Evolutionary conservation across 176 grass and related monocot genomes (phyloP).

Genomic region (Cocos nucifera): DNA sequence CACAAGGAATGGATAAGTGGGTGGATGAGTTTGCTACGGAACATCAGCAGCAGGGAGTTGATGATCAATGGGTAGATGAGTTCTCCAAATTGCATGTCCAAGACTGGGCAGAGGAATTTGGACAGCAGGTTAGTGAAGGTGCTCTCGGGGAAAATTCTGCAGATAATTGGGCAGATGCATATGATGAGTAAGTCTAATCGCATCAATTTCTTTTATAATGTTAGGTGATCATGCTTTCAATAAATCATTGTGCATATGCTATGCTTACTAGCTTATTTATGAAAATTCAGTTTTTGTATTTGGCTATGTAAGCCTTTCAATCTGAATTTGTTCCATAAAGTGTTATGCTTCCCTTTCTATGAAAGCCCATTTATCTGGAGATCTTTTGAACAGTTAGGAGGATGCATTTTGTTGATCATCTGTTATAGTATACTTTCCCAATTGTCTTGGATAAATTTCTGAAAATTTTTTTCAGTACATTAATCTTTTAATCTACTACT

Average conservation of each 20-base stretch:
- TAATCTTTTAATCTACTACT: slow-evolving; percentile 3
- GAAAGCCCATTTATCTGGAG: no score
- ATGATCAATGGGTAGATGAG: slow-evolving; percentile 77
- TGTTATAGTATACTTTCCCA: no score
- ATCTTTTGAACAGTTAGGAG: no score
- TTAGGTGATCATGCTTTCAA: no score
- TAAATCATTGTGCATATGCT: no score
- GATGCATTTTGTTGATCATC: no score
- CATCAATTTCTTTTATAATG: neutral
- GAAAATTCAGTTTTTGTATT: no score
- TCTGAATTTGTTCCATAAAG: no score
- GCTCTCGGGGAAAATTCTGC: slow-evolving; percentile 61
- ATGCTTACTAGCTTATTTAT: no score
- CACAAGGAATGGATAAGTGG: slow-evolving; percentile 70
- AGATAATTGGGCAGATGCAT: slow-evolving; percentile 56
- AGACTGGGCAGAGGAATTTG: slow-evolving; percentile 86
- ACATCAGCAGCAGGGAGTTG: slow-evolving; percentile 45
- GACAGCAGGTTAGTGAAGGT: slow-evolving; percentile 38
- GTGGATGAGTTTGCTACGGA: slow-evolving; percentile 68
- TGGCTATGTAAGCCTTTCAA: no score
- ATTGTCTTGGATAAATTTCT: no score
- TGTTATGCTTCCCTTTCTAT: no score
- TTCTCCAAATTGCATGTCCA: slow-evolving; percentile 90
- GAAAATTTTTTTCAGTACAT: slow-evolving; percentile 1
- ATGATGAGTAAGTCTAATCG: slow-evolving; percentile 38